A percentile compares a stretch with the other conserved stretches of the same genome.
phyloP scores from a whole-genome alignment of 352 stramenopile species.

The Globisporangium okanoganense region DNA sequence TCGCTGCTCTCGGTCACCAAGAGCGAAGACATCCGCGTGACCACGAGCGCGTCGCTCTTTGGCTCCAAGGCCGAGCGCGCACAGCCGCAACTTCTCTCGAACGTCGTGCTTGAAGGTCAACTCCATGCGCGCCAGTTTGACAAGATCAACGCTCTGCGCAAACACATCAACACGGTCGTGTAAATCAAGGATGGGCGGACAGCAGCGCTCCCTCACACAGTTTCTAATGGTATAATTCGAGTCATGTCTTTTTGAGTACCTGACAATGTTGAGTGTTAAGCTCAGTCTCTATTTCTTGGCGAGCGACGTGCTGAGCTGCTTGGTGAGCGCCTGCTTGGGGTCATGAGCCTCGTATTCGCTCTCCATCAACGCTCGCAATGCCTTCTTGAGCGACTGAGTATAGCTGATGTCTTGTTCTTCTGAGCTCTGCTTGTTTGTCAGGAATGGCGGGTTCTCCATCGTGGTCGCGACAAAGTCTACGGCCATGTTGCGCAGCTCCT shows the following conservation, averaged over 20 bases:
- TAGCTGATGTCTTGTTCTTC: neutral
- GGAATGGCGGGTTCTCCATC: slow-evolving; percentile 35
- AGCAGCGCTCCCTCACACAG: too few species aligned
- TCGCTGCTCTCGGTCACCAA: slow-evolving; percentile 27
- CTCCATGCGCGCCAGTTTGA: slow-evolving; percentile 38
- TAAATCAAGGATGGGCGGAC: slow-evolving; percentile 1
- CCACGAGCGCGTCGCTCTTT: slow-evolving; percentile 1
- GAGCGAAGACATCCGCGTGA: slow-evolving; percentile 20
- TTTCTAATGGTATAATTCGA: neutral
- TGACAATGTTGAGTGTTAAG: neutral
- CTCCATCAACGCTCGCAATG: slow-evolving; percentile 35
- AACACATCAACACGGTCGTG: slow-evolving; percentile 36
- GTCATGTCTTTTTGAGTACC: neutral
- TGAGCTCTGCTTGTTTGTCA: neutral
- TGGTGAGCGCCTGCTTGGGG: slow-evolving; percentile 39
- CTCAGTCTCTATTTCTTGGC: neutral
- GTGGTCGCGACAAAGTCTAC: slow-evolving; percentile 27
- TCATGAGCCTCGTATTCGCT: slow-evolving; percentile 50
- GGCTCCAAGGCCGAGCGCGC: neutral
- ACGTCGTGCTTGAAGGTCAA: slow-evolving; percentile 28
- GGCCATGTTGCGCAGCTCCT: slow-evolving; percentile 35
- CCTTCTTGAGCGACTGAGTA: slow-evolving; percentile 17
- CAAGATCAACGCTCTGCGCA: slow-evolving; percentile 26
- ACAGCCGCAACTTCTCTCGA: slow-evolving; percentile 19
- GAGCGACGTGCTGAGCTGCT: slow-evolving; percentile 20